Conservation (phyloP, 495 filamentous ascomycete genomes). For the Penicillium silybi region DNA sequence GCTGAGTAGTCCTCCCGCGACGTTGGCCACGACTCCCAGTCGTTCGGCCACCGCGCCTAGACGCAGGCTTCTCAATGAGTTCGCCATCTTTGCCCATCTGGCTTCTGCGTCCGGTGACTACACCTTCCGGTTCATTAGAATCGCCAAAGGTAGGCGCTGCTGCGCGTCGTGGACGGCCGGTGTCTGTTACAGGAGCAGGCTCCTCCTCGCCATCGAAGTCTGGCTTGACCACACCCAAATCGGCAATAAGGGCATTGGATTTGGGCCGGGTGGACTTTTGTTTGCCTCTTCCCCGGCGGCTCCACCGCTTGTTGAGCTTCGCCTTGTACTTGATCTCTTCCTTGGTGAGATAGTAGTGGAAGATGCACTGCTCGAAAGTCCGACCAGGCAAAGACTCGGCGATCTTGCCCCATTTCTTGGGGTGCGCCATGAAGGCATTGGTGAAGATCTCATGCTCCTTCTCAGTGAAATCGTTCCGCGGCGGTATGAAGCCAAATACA, state of each 20-base stretch:
- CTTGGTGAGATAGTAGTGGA: slow-evolving; percentile 96
- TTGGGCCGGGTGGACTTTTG: slow-evolving; percentile 54
- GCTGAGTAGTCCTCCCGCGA: slow-evolving; percentile 33
- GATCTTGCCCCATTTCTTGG: slow-evolving; percentile 92
- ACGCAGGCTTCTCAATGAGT: slow-evolving; percentile 52
- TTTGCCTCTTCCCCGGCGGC: slow-evolving; percentile 57
- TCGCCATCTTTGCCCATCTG: slow-evolving; percentile 48
- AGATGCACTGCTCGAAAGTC: slow-evolving; percentile 80
- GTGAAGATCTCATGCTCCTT: slow-evolving; percentile 77
- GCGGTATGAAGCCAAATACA: slow-evolving; percentile 69
- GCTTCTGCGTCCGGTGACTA: slow-evolving; percentile 42
- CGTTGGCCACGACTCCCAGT: slow-evolving; percentile 37
- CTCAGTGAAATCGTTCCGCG: slow-evolving; percentile 75
- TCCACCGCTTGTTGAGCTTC: slow-evolving; percentile 66
- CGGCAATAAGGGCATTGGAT: slow-evolving; percentile 71
- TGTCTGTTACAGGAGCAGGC: slow-evolving; percentile 56
- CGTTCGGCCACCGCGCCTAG: slow-evolving; percentile 44
- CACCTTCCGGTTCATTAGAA: slow-evolving; percentile 48
- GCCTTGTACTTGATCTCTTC: slow-evolving; percentile 82
- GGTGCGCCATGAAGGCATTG: slow-evolving; percentile 70
- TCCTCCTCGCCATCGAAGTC: slow-evolving; percentile 56
- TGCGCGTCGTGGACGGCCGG: slow-evolving; percentile 63
- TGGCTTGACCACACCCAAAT: slow-evolving; percentile 56
- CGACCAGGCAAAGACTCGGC: slow-evolving; percentile 67
- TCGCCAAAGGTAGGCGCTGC: slow-evolving; percentile 71